Percentiles rank a stretch among this genome's conserved stretches.
Evolutionary conservation across 805 yeast species (phyloP).

Genomic region (Saturnispora hagleri): DNA sequence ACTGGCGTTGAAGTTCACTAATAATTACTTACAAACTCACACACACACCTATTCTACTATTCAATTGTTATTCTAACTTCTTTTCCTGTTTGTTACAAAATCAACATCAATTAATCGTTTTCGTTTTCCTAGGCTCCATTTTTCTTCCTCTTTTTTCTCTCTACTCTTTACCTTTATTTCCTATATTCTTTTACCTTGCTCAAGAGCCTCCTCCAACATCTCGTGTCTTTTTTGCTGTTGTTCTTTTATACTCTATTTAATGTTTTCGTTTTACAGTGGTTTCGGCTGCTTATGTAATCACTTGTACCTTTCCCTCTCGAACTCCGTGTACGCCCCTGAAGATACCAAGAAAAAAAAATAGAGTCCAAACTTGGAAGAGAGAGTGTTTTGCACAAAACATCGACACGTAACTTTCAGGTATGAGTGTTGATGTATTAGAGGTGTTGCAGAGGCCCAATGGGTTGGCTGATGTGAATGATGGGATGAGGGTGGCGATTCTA

Average conservation of each 20-base stretch:
- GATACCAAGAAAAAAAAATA: not conserved
- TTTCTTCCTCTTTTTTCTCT: too few species aligned
- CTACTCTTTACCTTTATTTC: not conserved
- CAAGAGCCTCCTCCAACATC: too few species aligned
- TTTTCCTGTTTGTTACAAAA: not conserved
- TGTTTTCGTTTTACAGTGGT: not conserved
- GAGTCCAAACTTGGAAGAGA: not conserved
- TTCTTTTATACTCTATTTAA: not conserved
- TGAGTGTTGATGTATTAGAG: not conserved
- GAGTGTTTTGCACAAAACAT: not conserved
- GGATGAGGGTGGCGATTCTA: not conserved
- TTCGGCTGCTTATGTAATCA: not conserved
- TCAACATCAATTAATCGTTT: not conserved
- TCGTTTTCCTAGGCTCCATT: too few species aligned
- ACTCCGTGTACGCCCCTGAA: not conserved
- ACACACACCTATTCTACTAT: not conserved
- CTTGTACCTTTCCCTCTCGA: not conserved
- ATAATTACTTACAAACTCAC: not conserved
- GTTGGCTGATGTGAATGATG: not conserved
- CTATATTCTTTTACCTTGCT: not conserved
- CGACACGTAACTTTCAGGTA: not conserved
- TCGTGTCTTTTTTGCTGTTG: not conserved
- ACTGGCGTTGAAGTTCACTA: conserved; percentile 27
- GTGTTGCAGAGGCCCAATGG: not conserved
- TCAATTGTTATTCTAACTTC: not conserved